Evolutionary conservation across 148 eudicot genomes (phyloP).

Genomic region (Cornus suecica): DNA sequence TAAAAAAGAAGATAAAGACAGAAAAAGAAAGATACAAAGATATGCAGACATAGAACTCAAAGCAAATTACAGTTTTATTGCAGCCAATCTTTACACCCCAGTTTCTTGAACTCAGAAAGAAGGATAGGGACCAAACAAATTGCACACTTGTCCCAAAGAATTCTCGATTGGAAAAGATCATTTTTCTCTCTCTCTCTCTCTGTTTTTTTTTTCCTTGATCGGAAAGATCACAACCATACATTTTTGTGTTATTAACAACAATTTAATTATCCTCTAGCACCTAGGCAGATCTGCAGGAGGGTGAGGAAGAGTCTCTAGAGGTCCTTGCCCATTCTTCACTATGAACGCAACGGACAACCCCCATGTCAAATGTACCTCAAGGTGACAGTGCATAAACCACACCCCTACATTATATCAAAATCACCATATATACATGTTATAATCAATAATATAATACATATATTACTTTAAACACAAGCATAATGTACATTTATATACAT

Average conservation of each 20-base stretch:
- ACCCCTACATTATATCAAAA: conserved; percentile 27
- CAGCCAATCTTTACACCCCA: background rate
- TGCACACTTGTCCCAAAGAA: conserved; percentile 16
- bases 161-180: conserved; percentile 8
- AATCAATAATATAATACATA: background rate
- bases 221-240: conserved; percentile 1
- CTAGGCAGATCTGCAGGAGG: conserved; percentile 52
- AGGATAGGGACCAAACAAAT: conserved; percentile 1
- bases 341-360: conserved; percentile 49
- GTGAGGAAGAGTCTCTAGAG: conserved; percentile 44
- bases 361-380: conserved; percentile 67
- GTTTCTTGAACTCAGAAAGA: background rate
- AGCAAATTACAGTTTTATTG: background rate
- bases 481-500: background rate
- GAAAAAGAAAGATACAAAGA: too few species aligned
- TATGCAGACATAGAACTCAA: background rate
- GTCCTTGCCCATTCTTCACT: conserved; percentile 62
- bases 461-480: background rate
- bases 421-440: background rate
- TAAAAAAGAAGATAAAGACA: too few species aligned
- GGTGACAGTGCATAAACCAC: conserved; percentile 71
- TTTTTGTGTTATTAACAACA: background rate
- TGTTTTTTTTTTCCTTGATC: too few species aligned
- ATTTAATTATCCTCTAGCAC: conserved; percentile 31
- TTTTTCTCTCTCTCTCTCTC: too few species aligned